Evolutionary conservation across 2,329 filamentous ascomycete species (phyloP).

Genomic region (Neoscytalidium dimidiatum): DNA sequence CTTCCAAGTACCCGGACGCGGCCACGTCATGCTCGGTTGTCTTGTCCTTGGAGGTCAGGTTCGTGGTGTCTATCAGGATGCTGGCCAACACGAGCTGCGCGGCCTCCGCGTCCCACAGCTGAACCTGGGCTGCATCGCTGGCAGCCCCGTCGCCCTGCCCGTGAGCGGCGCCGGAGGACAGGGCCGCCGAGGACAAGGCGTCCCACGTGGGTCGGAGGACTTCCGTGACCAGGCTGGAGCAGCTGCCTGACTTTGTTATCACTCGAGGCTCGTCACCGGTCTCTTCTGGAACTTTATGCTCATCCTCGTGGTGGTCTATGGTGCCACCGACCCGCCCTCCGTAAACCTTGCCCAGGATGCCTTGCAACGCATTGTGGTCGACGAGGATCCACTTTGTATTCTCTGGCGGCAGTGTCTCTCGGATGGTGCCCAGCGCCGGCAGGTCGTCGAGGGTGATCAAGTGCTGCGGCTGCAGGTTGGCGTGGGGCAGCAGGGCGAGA

Average conservation of each 20-base stretch:
- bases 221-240: conserved; percentile 68
- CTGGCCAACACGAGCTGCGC: conserved; percentile 69
- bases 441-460: conserved; percentile 67
- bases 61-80: conserved; percentile 72
- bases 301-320: conserved; percentile 80
- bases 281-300: conserved; percentile 54
- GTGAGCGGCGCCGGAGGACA: conserved; percentile 44
- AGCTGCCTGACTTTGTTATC: conserved; percentile 70
- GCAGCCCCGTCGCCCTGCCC: conserved; percentile 41
- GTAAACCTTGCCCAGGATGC: conserved; percentile 59
- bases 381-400: conserved; percentile 72
- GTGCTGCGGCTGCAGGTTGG: conserved; percentile 60
- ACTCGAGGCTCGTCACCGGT: conserved; percentile 57
- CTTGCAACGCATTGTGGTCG: conserved; percentile 76
- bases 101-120: conserved; percentile 58
- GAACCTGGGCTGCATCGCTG: conserved; percentile 37
- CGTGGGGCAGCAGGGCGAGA: conserved; percentile 62
- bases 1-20: conserved; percentile 62
- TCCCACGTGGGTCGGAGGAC: conserved; percentile 63
- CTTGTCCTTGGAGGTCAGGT: conserved; percentile 62
- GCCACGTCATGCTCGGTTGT: conserved; percentile 62
- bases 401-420: conserved; percentile 48
- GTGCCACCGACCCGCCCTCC: conserved; percentile 60
- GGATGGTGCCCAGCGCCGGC: conserved; percentile 53
- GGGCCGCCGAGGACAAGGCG: conserved; percentile 39